These are phyloP conservation scores for Boeremia lycopersici DNA, from an alignment of 2,329 filamentous ascomycete species.

Conservation along the genomic window DNA sequence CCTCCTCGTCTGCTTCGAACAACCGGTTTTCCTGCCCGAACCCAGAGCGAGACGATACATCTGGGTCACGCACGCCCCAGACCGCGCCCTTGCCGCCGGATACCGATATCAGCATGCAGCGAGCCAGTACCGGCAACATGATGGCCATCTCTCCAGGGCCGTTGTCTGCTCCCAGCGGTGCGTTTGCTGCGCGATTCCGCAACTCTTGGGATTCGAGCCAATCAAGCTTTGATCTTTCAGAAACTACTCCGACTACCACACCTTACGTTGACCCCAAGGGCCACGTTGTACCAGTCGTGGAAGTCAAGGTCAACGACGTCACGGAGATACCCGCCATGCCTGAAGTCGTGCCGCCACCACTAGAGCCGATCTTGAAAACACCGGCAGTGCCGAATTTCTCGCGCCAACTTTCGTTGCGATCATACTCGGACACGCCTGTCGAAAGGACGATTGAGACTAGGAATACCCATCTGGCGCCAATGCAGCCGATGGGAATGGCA, in stretches of 20 bases:
- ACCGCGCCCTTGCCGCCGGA: conserved; percentile 49
- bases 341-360: conserved; percentile 18
- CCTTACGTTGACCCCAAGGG: conserved; percentile 48
- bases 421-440: conserved; percentile 23
- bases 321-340: conserved; percentile 10
- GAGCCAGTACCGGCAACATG: conserved; percentile 52
- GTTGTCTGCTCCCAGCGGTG: conserved; percentile 46
- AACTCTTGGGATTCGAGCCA: conserved; percentile 50
- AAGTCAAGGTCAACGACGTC: conserved; percentile 36
- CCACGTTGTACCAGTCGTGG: conserved; percentile 45
- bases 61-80: conserved; percentile 44
- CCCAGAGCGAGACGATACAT: conserved; percentile 38
- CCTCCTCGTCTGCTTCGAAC: conserved; percentile 30
- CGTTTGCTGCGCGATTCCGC: conserved; percentile 45
- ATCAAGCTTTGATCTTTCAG: conserved; percentile 41
- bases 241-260: conserved; percentile 33
- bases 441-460: conserved; percentile 16
- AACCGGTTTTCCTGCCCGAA: conserved; percentile 37
- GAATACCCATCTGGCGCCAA: conserved; percentile 8
- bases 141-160: conserved; percentile 51
- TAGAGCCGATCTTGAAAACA: conserved; percentile 22
- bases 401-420: conserved; percentile 43
- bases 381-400: conserved; percentile 46
- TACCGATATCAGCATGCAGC: conserved; percentile 56
- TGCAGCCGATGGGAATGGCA: conserved; percentile 29